Percentiles rank a stretch among this genome's conserved stretches.
Conservation (phyloP, 2,329 filamentous ascomycete genomes). For the Colletotrichum godetiae region DNA sequence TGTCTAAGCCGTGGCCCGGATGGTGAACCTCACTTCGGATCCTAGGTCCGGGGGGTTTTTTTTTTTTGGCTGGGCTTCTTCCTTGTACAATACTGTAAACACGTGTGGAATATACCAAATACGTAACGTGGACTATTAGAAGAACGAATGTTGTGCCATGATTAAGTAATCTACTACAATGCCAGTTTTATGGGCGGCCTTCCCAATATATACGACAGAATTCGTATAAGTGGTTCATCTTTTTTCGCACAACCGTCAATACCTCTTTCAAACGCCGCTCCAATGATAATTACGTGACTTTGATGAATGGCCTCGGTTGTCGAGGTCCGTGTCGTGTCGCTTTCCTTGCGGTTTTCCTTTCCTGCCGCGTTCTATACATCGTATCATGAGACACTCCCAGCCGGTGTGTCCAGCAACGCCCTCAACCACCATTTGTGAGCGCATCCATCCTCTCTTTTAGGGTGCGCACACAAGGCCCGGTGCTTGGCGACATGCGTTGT, state of each 20-base stretch:
- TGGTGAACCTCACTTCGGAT: neutral
- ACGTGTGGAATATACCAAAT: neutral
- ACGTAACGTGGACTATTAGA: neutral
- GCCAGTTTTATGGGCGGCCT: constrained; percentile 27
- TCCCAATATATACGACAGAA: constrained; percentile 34
- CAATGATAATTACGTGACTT: constrained; percentile 35
- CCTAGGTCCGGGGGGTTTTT: neutral
- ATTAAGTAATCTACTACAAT: constrained; percentile 36
- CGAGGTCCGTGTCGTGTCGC: constrained; percentile 22
- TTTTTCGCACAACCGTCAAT: constrained; percentile 23
- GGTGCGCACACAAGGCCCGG: neutral
- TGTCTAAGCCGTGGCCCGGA: no score
- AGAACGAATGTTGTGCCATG: neutral
- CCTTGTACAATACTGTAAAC: neutral
- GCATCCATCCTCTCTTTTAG: neutral
- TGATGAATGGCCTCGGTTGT: constrained; percentile 2
- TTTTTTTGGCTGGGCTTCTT: neutral
- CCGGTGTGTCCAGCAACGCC: constrained; percentile 1
- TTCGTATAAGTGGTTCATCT: neutral
- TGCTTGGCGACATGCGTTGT: neutral
- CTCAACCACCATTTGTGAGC: neutral
- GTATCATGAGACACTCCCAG: constrained; percentile 10
- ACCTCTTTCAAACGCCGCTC: constrained; percentile 36
- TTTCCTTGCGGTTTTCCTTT: constrained; percentile 17
- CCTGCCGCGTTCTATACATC: constrained; percentile 30